Evolutionary conservation across 176 grass and related monocot genomes (phyloP), one percentile per base, ranked within the genome.

Genomic region (Aechmea fasciata): DNA sequence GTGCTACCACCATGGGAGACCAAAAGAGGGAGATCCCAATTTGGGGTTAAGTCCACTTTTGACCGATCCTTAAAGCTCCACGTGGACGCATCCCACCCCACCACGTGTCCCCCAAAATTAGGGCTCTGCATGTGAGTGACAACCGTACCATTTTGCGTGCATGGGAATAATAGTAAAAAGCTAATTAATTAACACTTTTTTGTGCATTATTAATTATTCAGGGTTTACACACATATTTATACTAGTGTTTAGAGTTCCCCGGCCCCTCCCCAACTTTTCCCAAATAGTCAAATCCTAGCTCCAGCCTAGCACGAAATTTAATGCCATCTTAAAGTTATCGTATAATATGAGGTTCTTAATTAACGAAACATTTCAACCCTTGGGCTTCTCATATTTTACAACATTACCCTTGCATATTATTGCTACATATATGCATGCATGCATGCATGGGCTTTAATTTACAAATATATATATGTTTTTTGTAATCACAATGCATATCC

Each of bases 1-100:
- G 69, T 91, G 83, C 75, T 64, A 47, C 74, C 86, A 66, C 47
- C 69, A 80, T 71, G 64, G 78, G 90, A 84, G 90, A 89, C 86
- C 83, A 28, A 61, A 69, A 53, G 13, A 70, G 28, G 19, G 67
- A 50, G 13, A 70, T 47, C 47, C 47, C 18, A 13, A n/a, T n/a
- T 19, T 68, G 8, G 15, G 65, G 14, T 68, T 12, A 14, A 17
- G 23, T 17, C 33, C 33, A 41, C 33, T 71, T 84, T 81, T 88
- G 85, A 81, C 81, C 59, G 50, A 69, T 71, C 25, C 28, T 70
- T 69, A 20, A 18, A 62, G 26, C 17, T 57, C 53, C 53, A 57
- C 53, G 53, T 13, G 10, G 53, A 57, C 1, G 12, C 5, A 5
- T 57, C 17, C 15, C 25, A 41, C 15, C 10, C 5, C 13, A 47